These are phyloP conservation scores for Annulohypoxylon truncatum DNA, from an alignment of 2,329 filamentous ascomycete genomes.

Conservation along the genomic window DNA sequence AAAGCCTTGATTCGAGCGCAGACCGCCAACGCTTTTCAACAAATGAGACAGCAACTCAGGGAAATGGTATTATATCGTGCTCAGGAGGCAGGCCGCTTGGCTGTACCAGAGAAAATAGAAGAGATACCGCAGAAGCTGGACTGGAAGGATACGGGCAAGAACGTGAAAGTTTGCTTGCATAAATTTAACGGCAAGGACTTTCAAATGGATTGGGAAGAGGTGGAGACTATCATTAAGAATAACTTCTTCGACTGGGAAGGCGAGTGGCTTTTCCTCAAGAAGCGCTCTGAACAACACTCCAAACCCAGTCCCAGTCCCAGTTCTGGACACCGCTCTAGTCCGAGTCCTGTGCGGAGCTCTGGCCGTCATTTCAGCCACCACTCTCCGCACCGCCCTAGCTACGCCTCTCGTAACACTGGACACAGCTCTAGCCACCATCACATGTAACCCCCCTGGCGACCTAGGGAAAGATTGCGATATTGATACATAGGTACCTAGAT, in stretches of 20 bases:
- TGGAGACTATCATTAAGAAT: neutral
- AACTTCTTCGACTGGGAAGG: neutral
- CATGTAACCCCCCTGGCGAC: too few relatives aligned
- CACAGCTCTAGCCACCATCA: too few relatives aligned
- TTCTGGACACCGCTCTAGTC: too few relatives aligned
- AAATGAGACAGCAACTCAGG: neutral
- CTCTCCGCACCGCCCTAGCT: too few relatives aligned
- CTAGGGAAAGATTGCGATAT: too few relatives aligned
- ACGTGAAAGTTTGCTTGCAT: neutral
- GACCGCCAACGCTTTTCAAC: neutral
- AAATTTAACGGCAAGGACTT: conserved; percentile 2
- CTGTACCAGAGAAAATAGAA: neutral
- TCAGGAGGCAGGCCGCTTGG: neutral
- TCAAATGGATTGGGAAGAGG: neutral
- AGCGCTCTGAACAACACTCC: neutral
- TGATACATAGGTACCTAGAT: too few relatives aligned
- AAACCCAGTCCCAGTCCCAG: neutral
- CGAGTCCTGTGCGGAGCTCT: too few relatives aligned
- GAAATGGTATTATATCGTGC: neutral
- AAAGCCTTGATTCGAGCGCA: neutral
- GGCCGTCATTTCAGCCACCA: too few relatives aligned
- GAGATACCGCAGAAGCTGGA: neutral
- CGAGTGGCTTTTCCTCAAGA: neutral
- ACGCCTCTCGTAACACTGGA: too few relatives aligned
- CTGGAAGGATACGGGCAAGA: neutral